Conservation (phyloP, 1,139 yeast genomes). For the Geotrichum europaeum region DNA sequence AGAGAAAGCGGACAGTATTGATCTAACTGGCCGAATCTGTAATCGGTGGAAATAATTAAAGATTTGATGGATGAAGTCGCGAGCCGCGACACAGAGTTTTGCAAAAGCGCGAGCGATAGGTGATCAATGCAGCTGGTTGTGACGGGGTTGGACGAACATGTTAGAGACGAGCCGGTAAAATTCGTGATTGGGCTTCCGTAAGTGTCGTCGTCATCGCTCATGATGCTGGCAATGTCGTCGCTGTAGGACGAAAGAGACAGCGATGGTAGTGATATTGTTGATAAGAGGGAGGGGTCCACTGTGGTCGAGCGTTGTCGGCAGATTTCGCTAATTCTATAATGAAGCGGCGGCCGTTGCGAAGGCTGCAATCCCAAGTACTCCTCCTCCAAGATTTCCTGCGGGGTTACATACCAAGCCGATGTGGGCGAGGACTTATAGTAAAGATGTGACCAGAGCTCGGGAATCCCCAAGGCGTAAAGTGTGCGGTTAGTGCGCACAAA, state of each 20-base stretch:
- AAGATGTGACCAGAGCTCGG: conserved; percentile 4
- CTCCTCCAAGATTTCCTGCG: conserved; percentile 2
- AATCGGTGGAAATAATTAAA: conserved; percentile 5
- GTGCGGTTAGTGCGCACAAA: conserved; percentile 1
- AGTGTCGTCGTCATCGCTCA: not conserved
- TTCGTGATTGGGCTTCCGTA: not conserved
- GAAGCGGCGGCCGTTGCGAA: conserved; percentile 1
- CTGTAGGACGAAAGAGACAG: not conserved
- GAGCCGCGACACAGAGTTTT: conserved; percentile 2
- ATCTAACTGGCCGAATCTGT: conserved; percentile 5
- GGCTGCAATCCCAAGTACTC: conserved; percentile 2
- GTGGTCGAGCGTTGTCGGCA: not conserved
- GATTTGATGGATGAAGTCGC: conserved; percentile 4
- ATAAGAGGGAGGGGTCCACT: not conserved
- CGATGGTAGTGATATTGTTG: conserved; percentile 1
- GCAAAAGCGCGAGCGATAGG: conserved; percentile 4
- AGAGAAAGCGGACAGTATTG: not conserved
- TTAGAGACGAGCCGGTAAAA: not conserved
- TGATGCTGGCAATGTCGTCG: not conserved
- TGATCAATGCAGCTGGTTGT: not conserved
- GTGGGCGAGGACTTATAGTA: conserved; percentile 1
- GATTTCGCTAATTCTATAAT: conserved; percentile 1
- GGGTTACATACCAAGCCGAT: conserved; percentile 2
- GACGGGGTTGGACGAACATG: not conserved
- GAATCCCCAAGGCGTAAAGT: conserved; percentile 1